phyloP scores from a whole-genome alignment of 352 stramenopile genomes.

The Phytopythium aichiense region DNA sequence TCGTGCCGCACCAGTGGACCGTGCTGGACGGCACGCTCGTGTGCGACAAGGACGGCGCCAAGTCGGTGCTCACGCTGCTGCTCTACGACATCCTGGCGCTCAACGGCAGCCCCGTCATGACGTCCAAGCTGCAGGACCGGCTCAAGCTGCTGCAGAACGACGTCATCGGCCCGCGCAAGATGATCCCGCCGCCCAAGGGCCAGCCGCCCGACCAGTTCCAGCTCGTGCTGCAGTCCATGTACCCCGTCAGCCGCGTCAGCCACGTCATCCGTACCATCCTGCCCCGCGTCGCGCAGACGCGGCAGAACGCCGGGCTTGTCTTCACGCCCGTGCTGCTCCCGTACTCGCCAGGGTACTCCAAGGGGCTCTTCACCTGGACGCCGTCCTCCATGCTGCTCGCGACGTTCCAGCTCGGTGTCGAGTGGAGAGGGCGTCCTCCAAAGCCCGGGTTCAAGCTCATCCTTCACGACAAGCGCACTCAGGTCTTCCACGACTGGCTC shows the following conservation, averaged over 20 bases:
- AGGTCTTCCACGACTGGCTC: conserved; percentile 86
- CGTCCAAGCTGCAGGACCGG: conserved; percentile 79
- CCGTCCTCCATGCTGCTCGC: conserved; percentile 47
- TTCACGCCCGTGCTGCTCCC: conserved; percentile 78
- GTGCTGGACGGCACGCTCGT: conserved; percentile 82
- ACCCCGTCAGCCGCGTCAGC: conserved; percentile 66
- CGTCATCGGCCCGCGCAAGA: conserved; percentile 81
- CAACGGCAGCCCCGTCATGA: conserved; percentile 80
- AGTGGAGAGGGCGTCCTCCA: conserved; percentile 71
- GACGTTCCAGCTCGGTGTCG: conserved; percentile 78
- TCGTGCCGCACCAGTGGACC: conserved; percentile 86
- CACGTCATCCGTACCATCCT: conserved; percentile 79
- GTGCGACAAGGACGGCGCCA: conserved; percentile 72
- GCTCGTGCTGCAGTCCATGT: conserved; percentile 83
- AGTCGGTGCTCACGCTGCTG: conserved; percentile 70
- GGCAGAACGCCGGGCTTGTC: conserved; percentile 70
- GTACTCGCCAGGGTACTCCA: conserved; percentile 74
- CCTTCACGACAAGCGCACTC: conserved; percentile 80
- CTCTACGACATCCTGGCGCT: conserved; percentile 84
- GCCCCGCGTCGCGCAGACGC: conserved; percentile 63
- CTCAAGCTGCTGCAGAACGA: conserved; percentile 89
- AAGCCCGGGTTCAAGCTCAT: conserved; percentile 84
- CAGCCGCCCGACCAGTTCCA: conserved; percentile 79
- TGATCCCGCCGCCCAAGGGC: conserved; percentile 63
- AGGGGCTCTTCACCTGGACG: conserved; percentile 76